These are phyloP conservation scores for Plasmodium coatneyi DNA, from an alignment of 169 alveolate species.

Conservation along the genomic window DNA sequence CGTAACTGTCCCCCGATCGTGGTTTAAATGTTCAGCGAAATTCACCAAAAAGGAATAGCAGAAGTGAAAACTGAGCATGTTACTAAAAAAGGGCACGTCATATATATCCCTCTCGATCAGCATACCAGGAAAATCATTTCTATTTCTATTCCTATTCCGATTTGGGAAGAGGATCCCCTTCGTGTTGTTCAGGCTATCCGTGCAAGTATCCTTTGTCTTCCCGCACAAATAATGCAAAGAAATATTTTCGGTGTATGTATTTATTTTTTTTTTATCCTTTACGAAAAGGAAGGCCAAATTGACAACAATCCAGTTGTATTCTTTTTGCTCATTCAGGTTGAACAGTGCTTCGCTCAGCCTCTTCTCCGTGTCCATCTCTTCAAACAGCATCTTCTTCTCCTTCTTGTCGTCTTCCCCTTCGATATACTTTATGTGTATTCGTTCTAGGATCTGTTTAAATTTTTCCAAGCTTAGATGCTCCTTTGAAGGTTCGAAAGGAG, in stretches of 20 bases:
- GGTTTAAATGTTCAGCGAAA: slow-evolving; percentile 28
- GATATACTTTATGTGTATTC: slow-evolving; percentile 35
- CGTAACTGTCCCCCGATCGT: too few species aligned
- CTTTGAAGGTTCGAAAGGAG: not conserved
- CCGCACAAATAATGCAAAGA: not conserved
- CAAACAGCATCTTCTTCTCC: not conserved
- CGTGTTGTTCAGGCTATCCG: not conserved
- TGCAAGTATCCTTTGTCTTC: not conserved
- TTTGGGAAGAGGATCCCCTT: not conserved
- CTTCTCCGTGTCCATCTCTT: not conserved
- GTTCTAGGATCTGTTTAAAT: not conserved
- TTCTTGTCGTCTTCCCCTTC: not conserved
- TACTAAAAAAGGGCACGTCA: slow-evolving; percentile 25
- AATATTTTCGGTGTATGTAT: not conserved
- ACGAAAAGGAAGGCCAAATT: slow-evolving; percentile 35
- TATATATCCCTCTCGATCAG: slow-evolving; percentile 16
- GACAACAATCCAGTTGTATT: slow-evolving; percentile 16
- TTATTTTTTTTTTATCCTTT: slow-evolving; percentile 36
- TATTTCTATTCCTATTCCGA: not conserved
- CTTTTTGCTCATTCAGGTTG: slow-evolving; percentile 29
- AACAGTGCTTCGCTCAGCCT: not conserved
- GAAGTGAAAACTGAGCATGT: slow-evolving; percentile 26
- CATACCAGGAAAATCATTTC: not conserved
- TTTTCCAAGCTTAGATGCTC: not conserved
- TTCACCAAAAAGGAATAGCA: slow-evolving; percentile 37